phyloP scores from a whole-genome alignment of 129 eudicot genomes.

The Artemisia argyi region DNA sequence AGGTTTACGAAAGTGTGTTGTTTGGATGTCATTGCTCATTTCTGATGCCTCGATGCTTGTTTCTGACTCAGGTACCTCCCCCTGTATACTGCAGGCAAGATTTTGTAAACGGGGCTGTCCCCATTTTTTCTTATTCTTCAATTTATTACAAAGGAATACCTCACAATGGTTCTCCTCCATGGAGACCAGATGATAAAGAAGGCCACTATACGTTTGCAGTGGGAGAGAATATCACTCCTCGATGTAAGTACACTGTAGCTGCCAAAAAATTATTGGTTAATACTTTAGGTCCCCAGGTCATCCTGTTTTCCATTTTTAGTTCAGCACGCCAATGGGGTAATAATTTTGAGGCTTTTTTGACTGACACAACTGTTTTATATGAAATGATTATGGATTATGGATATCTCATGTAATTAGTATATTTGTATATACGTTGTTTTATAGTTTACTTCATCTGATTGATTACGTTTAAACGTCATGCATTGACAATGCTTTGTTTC shows the following conservation, averaged over 20 bases:
- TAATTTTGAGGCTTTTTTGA: too few relatives aligned
- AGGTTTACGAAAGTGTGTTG: too few relatives aligned
- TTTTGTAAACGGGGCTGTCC: slow-evolving; percentile 49
- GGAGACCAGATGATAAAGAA: slow-evolving; percentile 93
- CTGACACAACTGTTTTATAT: too few relatives aligned
- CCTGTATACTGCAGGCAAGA: slow-evolving; percentile 70
- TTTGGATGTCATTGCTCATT: neutral
- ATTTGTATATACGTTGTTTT: neutral
- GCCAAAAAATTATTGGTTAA: neutral
- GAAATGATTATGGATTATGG: neutral
- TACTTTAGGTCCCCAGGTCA: neutral
- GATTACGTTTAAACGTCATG: neutral
- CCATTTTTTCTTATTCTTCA: slow-evolving; percentile 75
- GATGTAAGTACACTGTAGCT: slow-evolving; percentile 54
- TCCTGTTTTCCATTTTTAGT: neutral
- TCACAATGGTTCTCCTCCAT: slow-evolving; percentile 81
- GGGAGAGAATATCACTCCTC: slow-evolving; percentile 83
- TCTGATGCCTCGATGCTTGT: slow-evolving; percentile 3
- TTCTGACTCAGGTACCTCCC: slow-evolving; percentile 63
- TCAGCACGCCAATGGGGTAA: neutral
- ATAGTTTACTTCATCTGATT: neutral
- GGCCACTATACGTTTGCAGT: slow-evolving; percentile 76
- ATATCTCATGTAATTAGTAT: slow-evolving; percentile 1
- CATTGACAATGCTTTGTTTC: slow-evolving; percentile 19
- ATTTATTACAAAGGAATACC: slow-evolving; percentile 80